Evolutionary conservation across 768 basidiomycete species (phyloP), one percentile per base, ranked within the genome.

Genomic region (Xerocomus spinulosus): DNA sequence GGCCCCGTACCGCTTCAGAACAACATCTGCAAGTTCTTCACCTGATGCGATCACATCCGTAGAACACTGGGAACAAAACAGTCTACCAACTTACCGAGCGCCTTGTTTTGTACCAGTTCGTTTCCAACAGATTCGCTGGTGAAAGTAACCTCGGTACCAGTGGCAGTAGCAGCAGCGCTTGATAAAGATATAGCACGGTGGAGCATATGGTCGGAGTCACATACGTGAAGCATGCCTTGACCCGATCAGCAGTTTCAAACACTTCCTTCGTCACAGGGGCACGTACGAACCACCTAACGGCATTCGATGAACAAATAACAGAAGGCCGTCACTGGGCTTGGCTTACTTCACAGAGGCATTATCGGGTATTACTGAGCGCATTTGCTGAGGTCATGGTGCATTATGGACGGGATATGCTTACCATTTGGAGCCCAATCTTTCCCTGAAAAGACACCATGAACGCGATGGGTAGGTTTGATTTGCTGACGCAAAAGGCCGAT

Each of bases 401-500:
- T 2, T 18, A 35, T 24, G 15, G 4, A 26, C 12, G 32, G 15
- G 12, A 8, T 29, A 33, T 7, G 62, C 79, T 10, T 58, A 87
- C 86, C 78, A 51, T 85, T 87, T 1, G 81, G 74, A 4, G 78
- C 82, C 85, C 87, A 87, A 56, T 87, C 81, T 49, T 75, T 77
- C 1, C 88, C 88, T 54, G 78, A 75, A 57, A 92, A 81, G 38
- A 91, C 77, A 0, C 89, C 88, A 57, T 94, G 90, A 3, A 90
- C 78, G 32, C 90, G 82, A 53, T 85, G 80, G 0, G 82, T 81
- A 0, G 92, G 87, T 44, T 77, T 74, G 14, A 90, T 73, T 57
- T 93, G 92, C 64, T 94, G 92, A 14, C 92, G 80, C 21, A 93
- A 73, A 7, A 82, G 80, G 0, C 87, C 82, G 23, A 93, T 81